Percentiles rank a stretch among this genome's conserved stretches.
Conservation (phyloP, 2,329 filamentous ascomycete genomes). For the Mycosphaerella arachidis region DNA sequence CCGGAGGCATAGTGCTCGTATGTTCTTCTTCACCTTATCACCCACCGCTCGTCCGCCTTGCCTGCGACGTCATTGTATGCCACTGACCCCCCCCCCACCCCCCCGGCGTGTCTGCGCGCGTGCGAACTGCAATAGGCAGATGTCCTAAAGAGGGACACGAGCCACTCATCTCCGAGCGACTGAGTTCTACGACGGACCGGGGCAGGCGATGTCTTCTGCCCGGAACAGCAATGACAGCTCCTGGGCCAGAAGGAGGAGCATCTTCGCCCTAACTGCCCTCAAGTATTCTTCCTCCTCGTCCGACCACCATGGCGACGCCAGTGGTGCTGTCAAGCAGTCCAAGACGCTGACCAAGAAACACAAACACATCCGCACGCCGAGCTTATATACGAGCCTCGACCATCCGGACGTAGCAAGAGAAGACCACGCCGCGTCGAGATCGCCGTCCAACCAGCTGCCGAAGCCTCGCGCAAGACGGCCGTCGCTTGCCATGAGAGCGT, state of each 20-base stretch:
- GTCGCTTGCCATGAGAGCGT: constrained; percentile 25
- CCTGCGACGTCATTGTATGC: background rate
- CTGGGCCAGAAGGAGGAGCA: constrained; percentile 28
- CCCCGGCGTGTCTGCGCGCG: background rate
- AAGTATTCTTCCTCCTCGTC: constrained; percentile 19
- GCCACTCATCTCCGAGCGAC: constrained; percentile 2
- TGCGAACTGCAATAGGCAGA: background rate
- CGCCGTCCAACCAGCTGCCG: constrained; percentile 19
- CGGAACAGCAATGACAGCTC: constrained; percentile 29
- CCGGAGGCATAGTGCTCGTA: background rate
- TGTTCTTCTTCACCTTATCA: background rate
- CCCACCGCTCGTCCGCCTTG: background rate
- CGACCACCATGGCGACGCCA: background rate
- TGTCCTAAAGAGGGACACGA: background rate
- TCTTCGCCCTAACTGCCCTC: constrained; percentile 32
- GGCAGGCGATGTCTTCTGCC: constrained; percentile 16
- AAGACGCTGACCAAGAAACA: constrained; percentile 23
- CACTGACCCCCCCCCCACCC: no score
- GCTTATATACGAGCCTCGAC: constrained; percentile 17
- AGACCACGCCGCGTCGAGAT: constrained; percentile 17
- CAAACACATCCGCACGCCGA: constrained; percentile 25
- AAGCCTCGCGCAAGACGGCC: constrained; percentile 22
- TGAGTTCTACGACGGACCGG: constrained; percentile 3
- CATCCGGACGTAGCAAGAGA: constrained; percentile 23
- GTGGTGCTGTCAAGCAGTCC: constrained; percentile 9